Base-by-base conservation (phyloP, 345 rosid genomes). In the Eucalyptus cloeziana region DNA sequence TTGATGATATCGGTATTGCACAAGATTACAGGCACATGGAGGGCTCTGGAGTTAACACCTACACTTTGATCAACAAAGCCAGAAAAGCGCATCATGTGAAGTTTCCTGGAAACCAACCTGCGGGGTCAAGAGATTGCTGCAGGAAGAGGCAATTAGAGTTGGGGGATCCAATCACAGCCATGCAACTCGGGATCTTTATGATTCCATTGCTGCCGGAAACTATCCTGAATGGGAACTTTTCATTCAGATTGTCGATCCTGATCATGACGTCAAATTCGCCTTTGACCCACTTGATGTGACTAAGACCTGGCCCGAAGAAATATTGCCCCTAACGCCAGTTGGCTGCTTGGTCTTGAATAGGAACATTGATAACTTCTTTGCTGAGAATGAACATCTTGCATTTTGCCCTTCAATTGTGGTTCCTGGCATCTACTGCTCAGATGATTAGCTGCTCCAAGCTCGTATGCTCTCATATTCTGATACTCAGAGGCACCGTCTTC, bases 401-500 rank as follows among this genome's bases (percentile, higher is more conserved):
- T 97, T 98, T 91, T 95, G 97, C 93, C 99, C 99, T 91, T 96
- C 94, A 87, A 90, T 95, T 93, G 95, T 97, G 88, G 98, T 95
- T 91, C 99, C 99, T 76, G 99, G 99, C 22, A 56, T 98, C 56
- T 92, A 95, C 81, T 97, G 97, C 88, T 96, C 99, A 17, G 95
- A 98, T 89, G 99, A 98, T 92, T 96, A 96, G 90, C 88, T 98
- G 86, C 98, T 98, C 87, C 99, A 97, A 95, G 92, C 93, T 89
- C 92, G 98, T 11, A 49, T 96, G 91, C 97, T 98, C 91, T 94
- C 99, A 27, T 98, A 98, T 79, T n/a, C 97, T 83, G 99, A 97
- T 91, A 98, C 98, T 52, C 99, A 98, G 91, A 96, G 99, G 92
- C 97, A 98, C 92, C 97, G 99, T 62, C 99, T 98, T 99, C 99